Conservation (phyloP, 2,329 filamentous ascomycete genomes). For the Ophiosphaerella korrae region DNA sequence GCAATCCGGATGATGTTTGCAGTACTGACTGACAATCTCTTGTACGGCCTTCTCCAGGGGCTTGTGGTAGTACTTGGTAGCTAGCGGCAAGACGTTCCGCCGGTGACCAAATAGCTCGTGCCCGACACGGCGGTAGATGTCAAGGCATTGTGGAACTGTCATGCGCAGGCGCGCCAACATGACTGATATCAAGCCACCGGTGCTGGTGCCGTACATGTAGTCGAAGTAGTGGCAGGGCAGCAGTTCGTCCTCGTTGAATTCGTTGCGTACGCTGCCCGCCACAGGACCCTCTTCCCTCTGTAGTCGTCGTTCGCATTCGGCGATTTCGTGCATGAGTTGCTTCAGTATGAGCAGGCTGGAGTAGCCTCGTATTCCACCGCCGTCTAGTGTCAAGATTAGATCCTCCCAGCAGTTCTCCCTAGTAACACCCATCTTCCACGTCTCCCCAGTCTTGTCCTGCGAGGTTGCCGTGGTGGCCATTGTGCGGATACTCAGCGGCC, state of each 20-base stretch:
- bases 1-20: constrained; percentile 50
- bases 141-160: constrained; percentile 55
- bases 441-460: constrained; percentile 49
- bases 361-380: constrained; percentile 58
- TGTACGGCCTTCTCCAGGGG: constrained; percentile 55
- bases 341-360: constrained; percentile 56
- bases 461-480: constrained; percentile 41
- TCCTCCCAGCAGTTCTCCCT: constrained; percentile 55
- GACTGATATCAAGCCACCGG: constrained; percentile 58
- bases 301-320: constrained; percentile 50
- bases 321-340: constrained; percentile 56
- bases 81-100: constrained; percentile 51
- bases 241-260: constrained; percentile 50
- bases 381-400: constrained; percentile 56
- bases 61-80: constrained; percentile 57
- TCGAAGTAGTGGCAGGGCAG: constrained; percentile 60
- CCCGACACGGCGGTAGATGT: constrained; percentile 54
- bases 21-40: constrained; percentile 52
- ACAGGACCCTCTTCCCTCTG: constrained; percentile 51
- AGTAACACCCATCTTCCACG: constrained; percentile 49
- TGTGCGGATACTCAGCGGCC: constrained; percentile 43
- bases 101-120: constrained; percentile 55
- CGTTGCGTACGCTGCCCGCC: constrained; percentile 24
- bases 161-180: constrained; percentile 57
- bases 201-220: constrained; percentile 59